phyloP scores from a whole-genome alignment of 2,329 filamentous ascomycete genomes.

The Fusarium sp. region DNA sequence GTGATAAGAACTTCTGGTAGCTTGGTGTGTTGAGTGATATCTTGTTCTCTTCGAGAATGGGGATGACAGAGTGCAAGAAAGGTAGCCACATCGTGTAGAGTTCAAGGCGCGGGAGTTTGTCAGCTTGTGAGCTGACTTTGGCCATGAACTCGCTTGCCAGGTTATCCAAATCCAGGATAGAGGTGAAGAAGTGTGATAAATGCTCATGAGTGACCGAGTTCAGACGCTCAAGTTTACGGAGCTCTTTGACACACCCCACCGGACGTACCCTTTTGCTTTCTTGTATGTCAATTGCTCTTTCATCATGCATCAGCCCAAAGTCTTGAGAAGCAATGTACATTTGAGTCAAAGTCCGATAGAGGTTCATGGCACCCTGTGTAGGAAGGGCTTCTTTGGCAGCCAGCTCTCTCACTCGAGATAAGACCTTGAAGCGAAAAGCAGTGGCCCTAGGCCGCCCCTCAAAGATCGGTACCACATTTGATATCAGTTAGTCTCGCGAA shows the following conservation, averaged over 20 bases:
- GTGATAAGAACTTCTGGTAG: slow-evolving; percentile 48
- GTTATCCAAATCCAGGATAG: too few species aligned
- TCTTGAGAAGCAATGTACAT: slow-evolving; percentile 5
- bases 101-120: slow-evolving; percentile 25
- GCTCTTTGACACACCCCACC: too few species aligned
- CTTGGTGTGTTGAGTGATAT: slow-evolving; percentile 21
- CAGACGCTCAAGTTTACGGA: too few species aligned
- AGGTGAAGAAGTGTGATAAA: too few species aligned
- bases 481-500: slow-evolving; percentile 4
- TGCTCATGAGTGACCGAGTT: too few species aligned
- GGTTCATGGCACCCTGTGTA: neutral
- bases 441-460: neutral
- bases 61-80: slow-evolving; percentile 45
- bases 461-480: slow-evolving; percentile 23
- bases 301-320: neutral
- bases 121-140: slow-evolving; percentile 35
- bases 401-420: slow-evolving; percentile 13
- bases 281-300: neutral
- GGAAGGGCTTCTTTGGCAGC: neutral
- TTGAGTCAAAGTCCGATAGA: neutral
- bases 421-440: slow-evolving; percentile 22
- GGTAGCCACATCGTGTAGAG: slow-evolving; percentile 52
- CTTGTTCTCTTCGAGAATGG: slow-evolving; percentile 18
- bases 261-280: neutral
- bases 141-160: slow-evolving; percentile 38